Percentiles rank a stretch among this genome's conserved stretches.
phyloP scores from a whole-genome alignment of 23 red algal species.

The Gracilaria vermiculophylla region DNA sequence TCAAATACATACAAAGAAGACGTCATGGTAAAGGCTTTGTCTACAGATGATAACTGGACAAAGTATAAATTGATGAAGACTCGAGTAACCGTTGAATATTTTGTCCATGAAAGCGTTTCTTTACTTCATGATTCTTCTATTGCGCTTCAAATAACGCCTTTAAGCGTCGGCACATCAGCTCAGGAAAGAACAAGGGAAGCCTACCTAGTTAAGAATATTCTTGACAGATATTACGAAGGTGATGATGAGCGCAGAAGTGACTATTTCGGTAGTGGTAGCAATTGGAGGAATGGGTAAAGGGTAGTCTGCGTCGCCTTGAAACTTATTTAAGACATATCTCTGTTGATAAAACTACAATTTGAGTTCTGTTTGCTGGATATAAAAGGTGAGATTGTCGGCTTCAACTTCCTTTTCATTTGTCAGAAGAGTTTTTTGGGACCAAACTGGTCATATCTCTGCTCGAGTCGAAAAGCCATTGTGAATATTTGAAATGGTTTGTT shows the following conservation, averaged over 20 bases:
- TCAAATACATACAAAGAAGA: no score
- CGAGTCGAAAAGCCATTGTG: not conserved
- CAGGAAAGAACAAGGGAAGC: slow-evolving; percentile 10
- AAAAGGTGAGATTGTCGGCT: no score
- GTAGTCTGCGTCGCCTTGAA: not conserved
- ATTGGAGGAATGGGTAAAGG: not conserved
- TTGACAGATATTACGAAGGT: slow-evolving; percentile 4
- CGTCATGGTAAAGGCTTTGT: not conserved
- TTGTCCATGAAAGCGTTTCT: not conserved
- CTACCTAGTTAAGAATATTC: not conserved
- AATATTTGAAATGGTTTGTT: not conserved
- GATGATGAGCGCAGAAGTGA: not conserved
- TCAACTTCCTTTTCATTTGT: no score
- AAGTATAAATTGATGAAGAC: not conserved
- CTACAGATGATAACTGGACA: not conserved
- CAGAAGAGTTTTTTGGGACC: not conserved
- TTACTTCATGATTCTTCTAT: not conserved
- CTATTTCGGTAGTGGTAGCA: not conserved
- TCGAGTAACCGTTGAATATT: not conserved
- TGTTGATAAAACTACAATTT: no score
- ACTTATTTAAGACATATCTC: no score
- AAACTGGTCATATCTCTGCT: not conserved
- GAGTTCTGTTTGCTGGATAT: no score
- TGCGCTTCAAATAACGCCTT: not conserved
- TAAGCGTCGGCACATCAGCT: not conserved